Percentiles rank a stretch among this genome's conserved stretches.
These are phyloP conservation scores for Thalassiosira hispida DNA, from an alignment of 352 stramenopile species.

Conservation along the genomic window DNA sequence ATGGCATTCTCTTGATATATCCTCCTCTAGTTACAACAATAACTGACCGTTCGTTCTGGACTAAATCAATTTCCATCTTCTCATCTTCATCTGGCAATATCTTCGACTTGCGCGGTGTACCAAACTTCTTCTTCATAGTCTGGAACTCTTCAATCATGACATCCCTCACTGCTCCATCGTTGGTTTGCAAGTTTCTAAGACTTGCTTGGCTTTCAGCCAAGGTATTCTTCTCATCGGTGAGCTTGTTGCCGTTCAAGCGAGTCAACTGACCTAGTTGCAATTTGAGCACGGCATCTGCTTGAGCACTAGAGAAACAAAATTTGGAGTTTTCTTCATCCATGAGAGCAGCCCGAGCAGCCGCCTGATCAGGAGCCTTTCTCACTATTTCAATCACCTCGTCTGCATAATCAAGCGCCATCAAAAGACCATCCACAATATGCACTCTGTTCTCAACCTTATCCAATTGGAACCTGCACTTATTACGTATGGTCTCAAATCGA, in stretches of 20 bases:
- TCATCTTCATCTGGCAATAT: conserved; percentile 83
- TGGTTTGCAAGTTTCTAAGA: conserved; percentile 76
- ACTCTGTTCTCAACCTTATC: conserved; percentile 77
- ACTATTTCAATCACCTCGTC: conserved; percentile 85
- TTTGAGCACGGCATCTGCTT: conserved; percentile 87
- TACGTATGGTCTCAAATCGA: conserved; percentile 87
- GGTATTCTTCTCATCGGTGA: conserved; percentile 79
- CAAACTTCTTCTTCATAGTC: conserved; percentile 83
- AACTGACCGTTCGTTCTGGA: conserved; percentile 86
- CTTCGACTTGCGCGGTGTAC: conserved; percentile 74
- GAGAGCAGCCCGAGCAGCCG: conserved; percentile 64
- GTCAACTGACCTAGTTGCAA: conserved; percentile 87
- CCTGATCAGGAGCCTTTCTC: conserved; percentile 72
- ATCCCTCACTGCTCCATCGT: conserved; percentile 84
- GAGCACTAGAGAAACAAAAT: conserved; percentile 73
- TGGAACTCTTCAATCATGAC: conserved; percentile 85
- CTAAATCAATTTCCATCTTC: conserved; percentile 85
- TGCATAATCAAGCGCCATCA: conserved; percentile 79
- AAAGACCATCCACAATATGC: conserved; percentile 87
- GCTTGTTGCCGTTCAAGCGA: conserved; percentile 85
- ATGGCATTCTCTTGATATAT: conserved; percentile 89
- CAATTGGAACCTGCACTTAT: conserved; percentile 82
- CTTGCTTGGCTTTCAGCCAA: conserved; percentile 61
- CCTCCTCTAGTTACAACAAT: conserved; percentile 86
- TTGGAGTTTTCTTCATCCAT: conserved; percentile 60